phyloP scores from a whole-genome alignment of 179 eudicot species.

The Heliamphora pulchella region DNA sequence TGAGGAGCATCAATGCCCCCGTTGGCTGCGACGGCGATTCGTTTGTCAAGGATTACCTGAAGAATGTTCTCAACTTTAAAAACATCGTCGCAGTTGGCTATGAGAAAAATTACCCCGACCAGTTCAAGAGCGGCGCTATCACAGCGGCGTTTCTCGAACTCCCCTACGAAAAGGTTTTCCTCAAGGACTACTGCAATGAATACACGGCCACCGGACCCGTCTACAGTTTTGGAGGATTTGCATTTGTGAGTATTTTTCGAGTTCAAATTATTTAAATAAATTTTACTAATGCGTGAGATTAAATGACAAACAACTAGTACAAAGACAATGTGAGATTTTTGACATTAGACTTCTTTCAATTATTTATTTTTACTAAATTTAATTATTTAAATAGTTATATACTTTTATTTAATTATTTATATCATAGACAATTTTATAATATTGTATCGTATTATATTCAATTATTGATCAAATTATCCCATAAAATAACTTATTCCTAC shows the following conservation, averaged over 20 bases:
- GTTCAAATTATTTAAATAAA: neutral
- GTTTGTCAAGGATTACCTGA: constrained; percentile 28
- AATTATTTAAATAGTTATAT: too few species aligned
- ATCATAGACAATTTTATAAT: too few species aligned
- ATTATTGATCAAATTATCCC: too few species aligned
- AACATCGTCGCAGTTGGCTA: neutral
- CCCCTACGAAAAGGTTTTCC: constrained; percentile 38
- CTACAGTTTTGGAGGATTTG: constrained; percentile 38
- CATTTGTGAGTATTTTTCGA: constrained; percentile 47
- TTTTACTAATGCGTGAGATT: neutral
- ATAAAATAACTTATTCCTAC: too few species aligned
- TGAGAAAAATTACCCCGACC: constrained; percentile 13
- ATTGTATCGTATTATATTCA: too few species aligned
- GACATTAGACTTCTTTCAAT: too few species aligned
- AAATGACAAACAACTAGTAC: too few species aligned
- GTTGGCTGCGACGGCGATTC: constrained; percentile 46
- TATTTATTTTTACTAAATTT: too few species aligned
- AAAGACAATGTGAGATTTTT: too few species aligned
- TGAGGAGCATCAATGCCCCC: constrained; percentile 23
- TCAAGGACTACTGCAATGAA: constrained; percentile 23
- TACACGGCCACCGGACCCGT: constrained; percentile 23
- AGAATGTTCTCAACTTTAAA: constrained; percentile 15
- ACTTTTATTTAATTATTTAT: too few species aligned
- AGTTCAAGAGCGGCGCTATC: constrained; percentile 27
- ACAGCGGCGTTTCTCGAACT: constrained; percentile 43